Conservation (phyloP, 73 alveolate species). For the Paramecium bursaria region DNA sequence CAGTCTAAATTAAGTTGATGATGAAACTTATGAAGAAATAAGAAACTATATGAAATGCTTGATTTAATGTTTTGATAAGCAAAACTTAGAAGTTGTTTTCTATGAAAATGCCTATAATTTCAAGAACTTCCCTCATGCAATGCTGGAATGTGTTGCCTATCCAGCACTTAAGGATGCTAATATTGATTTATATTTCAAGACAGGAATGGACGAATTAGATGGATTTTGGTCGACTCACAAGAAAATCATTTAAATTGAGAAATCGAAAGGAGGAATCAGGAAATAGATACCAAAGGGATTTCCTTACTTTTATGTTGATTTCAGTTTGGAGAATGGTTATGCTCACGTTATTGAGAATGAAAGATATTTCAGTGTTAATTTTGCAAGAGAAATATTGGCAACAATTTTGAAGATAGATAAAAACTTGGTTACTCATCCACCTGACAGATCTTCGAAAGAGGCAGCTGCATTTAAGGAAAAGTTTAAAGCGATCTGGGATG, state of each 20-base stretch:
- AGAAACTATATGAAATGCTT: constrained; percentile 65
- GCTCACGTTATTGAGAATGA: constrained; percentile 71
- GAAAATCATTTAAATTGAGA: constrained; percentile 57
- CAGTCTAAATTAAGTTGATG: constrained; percentile 59
- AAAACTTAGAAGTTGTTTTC: constrained; percentile 45
- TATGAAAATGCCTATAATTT: constrained; percentile 63
- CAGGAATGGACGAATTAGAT: constrained; percentile 70
- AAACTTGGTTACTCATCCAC: constrained; percentile 51
- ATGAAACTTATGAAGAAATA: constrained; percentile 59
- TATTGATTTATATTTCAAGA: constrained; percentile 50
- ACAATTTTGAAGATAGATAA: constrained; percentile 52
- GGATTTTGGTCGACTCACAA: constrained; percentile 69
- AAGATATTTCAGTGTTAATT: constrained; percentile 27
- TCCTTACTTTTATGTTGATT: constrained; percentile 68
- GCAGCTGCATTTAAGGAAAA: constrained; percentile 25
- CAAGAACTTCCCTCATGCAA: constrained; percentile 61
- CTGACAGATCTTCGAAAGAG: constrained; percentile 22
- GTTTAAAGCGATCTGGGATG: constrained; percentile 54
- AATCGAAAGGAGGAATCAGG: constrained; percentile 64
- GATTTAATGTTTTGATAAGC: constrained; percentile 56
- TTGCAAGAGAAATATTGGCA: constrained; percentile 66
- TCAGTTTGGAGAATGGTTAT: constrained; percentile 55
- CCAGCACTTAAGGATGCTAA: constrained; percentile 63
- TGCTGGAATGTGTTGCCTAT: constrained; percentile 67
- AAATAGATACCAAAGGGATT: constrained; percentile 69